Evolutionary conservation across 805 yeast genomes (phyloP), one percentile per base, ranked within the genome.

Genomic region (Wickerhamiella vanderwaltii): DNA sequence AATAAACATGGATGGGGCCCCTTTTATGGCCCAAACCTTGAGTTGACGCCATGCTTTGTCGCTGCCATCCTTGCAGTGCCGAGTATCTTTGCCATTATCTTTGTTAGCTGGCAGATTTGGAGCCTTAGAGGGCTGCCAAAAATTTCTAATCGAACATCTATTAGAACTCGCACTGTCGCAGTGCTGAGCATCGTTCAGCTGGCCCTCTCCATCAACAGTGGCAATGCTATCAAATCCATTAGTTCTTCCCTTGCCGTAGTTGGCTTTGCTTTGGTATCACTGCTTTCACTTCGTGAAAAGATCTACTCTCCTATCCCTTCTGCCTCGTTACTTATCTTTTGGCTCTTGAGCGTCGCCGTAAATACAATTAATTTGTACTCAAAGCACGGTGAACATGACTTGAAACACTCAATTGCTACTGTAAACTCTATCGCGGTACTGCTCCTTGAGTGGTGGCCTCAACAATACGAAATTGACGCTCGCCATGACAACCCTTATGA

Each of bases 251-350:
- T 63, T 12, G 59, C 68, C 36, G 46, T 66, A 0, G 45, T 62
- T 2, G 73, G 77, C 1, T 56, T 73, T 11, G 37, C 68, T 2
- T 70, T 80, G 4, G 80, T 75, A 0, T 56, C 71, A 13, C 60
- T 63, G 3, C 59, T 85, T 26, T 79, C 84, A 44, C 80, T 75
- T 59, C 56, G 80, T 45, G 96, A 88, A 57, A 79, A 75, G 53
- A 72, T 69, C 58, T 75, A 81, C 56, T 56, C 76, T 9, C 67
- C 62, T 32, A 71, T 82, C 17, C 75, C 95, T 1, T 73, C 70
- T 50, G 79, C 88, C 1, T 65, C 73, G 0, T 61, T 86, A 35
- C 68, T 88, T 29, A 67, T 79, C 48, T 88, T 73, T 60, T 88
- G 95, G 95, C 62, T 80, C 35, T 65, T 76, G 44, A 65, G 70